phyloP scores from a whole-genome alignment of 2,329 filamentous ascomycete species.

The Arthrobotrys sphaeroides region DNA sequence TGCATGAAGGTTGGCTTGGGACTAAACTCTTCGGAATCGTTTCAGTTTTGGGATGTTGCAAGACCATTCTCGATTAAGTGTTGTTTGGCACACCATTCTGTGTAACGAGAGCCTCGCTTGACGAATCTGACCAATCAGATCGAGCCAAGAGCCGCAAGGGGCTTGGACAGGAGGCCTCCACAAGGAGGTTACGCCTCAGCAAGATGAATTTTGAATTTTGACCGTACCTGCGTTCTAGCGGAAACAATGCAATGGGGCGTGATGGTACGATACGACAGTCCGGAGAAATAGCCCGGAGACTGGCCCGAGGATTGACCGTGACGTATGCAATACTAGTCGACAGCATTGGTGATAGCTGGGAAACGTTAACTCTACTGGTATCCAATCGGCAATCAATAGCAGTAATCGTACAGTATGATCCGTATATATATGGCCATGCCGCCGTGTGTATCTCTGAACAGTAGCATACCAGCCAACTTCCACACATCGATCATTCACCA shows the following conservation, averaged over 20 bases:
- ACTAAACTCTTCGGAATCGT: constrained; percentile 1
- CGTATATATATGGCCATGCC: background rate
- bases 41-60: background rate
- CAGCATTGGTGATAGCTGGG: background rate
- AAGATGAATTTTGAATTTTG: background rate
- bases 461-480: background rate
- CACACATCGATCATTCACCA: background rate
- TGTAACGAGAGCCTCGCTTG: background rate
- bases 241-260: background rate
- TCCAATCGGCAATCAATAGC: too few relatives aligned
- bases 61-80: background rate
- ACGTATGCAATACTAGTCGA: too few relatives aligned
- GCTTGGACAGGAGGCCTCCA: background rate
- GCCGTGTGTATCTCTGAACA: too few relatives aligned
- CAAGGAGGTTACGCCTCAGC: background rate
- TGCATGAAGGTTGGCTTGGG: background rate
- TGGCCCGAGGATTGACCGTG: too few relatives aligned
- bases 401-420: too few relatives aligned
- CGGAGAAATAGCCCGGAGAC: too few relatives aligned
- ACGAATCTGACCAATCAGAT: background rate
- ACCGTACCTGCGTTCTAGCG: background rate
- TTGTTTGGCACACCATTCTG: background rate
- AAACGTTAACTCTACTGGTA: too few relatives aligned
- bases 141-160: background rate
- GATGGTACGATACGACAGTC: background rate